phyloP scores from a whole-genome alignment of 2,329 filamentous ascomycete genomes.

The Tolypocladium ophioglossoides region DNA sequence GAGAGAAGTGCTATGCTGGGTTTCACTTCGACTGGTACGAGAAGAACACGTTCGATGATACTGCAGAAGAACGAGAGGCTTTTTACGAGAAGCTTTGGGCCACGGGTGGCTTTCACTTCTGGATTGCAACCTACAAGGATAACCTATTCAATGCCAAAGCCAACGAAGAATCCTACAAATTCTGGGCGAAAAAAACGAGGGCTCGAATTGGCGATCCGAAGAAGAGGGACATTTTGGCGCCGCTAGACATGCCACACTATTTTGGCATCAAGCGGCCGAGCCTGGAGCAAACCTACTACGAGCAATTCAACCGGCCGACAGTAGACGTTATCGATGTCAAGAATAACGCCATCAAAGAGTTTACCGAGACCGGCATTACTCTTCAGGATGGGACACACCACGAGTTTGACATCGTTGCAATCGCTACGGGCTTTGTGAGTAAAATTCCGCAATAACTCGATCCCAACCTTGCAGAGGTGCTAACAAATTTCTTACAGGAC shows the following conservation, averaged over 20 bases:
- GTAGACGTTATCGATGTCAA: conserved; percentile 33
- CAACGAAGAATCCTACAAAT: conserved; percentile 43
- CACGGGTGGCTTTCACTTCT: conserved; percentile 43
- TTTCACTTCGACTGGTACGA: conserved; percentile 47
- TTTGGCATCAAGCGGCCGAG: conserved; percentile 43
- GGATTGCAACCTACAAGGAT: conserved; percentile 45
- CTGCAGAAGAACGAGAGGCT: conserved; percentile 35
- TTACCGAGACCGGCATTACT: conserved; percentile 29
- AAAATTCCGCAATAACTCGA: conserved; percentile 1
- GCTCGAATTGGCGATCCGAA: conserved; percentile 37
- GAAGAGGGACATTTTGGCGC: conserved; percentile 40
- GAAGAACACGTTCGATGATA: conserved; percentile 45
- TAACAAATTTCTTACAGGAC: conserved; percentile 8
- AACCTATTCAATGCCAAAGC: conserved; percentile 31
- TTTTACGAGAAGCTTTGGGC: conserved; percentile 38
- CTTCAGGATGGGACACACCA: conserved; percentile 28
- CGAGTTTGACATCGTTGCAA: conserved; percentile 32
- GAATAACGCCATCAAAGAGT: conserved; percentile 27
- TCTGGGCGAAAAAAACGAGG: conserved; percentile 42
- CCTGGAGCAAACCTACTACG: conserved; percentile 32
- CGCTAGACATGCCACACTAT: conserved; percentile 37
- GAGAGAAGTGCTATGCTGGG: conserved; percentile 44
- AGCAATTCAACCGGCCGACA: conserved; percentile 32
- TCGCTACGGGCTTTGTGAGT: conserved; percentile 35
- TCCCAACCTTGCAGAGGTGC: too few relatives aligned